Conservation (phyloP, 441 rosid genomes). For the Francoa sonchifolia region DNA sequence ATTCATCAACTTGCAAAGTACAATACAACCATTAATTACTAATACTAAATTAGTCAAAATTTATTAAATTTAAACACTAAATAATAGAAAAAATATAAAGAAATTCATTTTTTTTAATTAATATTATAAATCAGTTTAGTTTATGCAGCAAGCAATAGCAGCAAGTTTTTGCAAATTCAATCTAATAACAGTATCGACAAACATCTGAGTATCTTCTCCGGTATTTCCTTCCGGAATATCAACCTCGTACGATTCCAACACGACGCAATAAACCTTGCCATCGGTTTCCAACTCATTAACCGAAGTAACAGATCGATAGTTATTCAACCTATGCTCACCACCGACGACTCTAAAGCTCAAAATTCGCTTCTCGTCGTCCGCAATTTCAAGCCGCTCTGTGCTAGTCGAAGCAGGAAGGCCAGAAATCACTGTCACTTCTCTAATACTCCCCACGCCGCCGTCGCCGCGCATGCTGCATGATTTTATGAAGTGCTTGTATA, state of each 20-base stretch:
- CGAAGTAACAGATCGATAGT: constrained; percentile 66
- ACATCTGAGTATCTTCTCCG: constrained; percentile 63
- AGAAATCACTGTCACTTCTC: constrained; percentile 63
- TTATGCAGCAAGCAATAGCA: too few species aligned
- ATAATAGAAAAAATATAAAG: too few species aligned
- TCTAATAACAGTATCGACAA: constrained; percentile 77
- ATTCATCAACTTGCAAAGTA: too few species aligned
- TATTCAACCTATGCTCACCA: constrained; percentile 66
- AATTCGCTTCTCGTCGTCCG: constrained; percentile 51
- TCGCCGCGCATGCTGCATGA: constrained; percentile 39
- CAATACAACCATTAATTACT: too few species aligned
- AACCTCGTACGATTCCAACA: constrained; percentile 62
- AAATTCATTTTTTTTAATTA: too few species aligned
- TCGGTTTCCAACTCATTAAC: constrained; percentile 44
- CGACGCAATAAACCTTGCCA: constrained; percentile 41
- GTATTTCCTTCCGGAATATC: constrained; percentile 77
- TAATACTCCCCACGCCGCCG: constrained; percentile 53
- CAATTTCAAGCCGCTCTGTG: constrained; percentile 69
- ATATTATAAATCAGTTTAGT: too few species aligned
- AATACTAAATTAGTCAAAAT: too few species aligned
- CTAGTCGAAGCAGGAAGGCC: constrained; percentile 83
- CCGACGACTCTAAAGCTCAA: constrained; percentile 70
- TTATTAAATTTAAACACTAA: too few species aligned
- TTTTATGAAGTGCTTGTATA: constrained; percentile 82
- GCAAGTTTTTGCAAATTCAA: constrained; percentile 55